Percentiles rank a stretch among this genome's conserved stretches.
These are phyloP conservation scores for Ascochyta clinopodiicola DNA, from an alignment of 2,329 filamentous ascomycete species.

Conservation along the genomic window DNA sequence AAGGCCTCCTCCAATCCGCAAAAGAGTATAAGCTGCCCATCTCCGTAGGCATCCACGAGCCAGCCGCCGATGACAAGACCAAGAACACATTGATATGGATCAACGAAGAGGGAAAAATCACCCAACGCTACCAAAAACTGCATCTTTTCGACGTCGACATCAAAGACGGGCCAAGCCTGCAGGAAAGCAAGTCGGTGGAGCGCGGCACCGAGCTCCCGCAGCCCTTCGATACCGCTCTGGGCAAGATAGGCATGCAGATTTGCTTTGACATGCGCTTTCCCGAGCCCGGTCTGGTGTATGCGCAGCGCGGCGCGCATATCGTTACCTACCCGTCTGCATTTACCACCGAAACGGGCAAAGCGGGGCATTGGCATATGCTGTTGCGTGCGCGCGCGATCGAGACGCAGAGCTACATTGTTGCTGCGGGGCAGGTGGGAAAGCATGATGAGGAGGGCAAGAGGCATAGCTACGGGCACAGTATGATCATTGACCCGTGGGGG, in stretches of 20 bases:
- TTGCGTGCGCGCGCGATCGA: conserved; percentile 84
- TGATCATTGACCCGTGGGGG: conserved; percentile 90
- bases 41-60: conserved; percentile 81
- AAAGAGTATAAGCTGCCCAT: conserved; percentile 70
- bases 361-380: conserved; percentile 80
- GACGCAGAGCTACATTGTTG: conserved; percentile 85
- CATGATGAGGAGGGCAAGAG: conserved; percentile 72
- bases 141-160: conserved; percentile 83
- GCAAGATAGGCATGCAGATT: conserved; percentile 78
- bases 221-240: conserved; percentile 76
- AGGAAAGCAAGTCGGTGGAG: conserved; percentile 72
- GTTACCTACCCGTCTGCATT: conserved; percentile 91
- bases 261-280: conserved; percentile 92
- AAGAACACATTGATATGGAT: conserved; percentile 74
- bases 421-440: conserved; percentile 77
- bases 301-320: conserved; percentile 72
- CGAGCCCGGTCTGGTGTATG: conserved; percentile 73
- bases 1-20: conserved; percentile 74
- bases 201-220: conserved; percentile 59
- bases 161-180: conserved; percentile 62
- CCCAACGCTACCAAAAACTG: conserved; percentile 80
- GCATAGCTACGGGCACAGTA: conserved; percentile 82
- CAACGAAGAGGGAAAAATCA: conserved; percentile 63
- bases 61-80: conserved; percentile 57
- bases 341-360: conserved; percentile 81